Evolutionary conservation across 2,329 filamentous ascomycete species (phyloP), one percentile per base, ranked within the genome.

Genomic region (Atkinsonella texensis): DNA sequence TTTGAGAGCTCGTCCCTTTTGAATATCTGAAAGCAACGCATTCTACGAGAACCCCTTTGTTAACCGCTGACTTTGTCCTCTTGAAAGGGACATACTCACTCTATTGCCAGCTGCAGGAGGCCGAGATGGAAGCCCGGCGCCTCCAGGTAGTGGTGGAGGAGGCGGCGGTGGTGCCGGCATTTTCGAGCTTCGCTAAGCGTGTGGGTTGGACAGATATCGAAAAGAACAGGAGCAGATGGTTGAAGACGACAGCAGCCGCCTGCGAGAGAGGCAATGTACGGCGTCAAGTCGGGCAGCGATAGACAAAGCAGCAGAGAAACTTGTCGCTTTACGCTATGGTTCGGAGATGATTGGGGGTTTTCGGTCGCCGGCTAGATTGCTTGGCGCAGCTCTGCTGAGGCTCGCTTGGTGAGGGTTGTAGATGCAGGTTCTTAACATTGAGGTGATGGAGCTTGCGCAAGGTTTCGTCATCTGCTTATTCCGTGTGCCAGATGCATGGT

Each of bases 21-120:
- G 73, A 60, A 98, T 98, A 68, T 97, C 91, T 62, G 81, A 78
- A 44, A 97, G 79, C 38, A 98, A 76, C 51, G 91, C 90, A 60
- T 85, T 85, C 91, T 97, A 46, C 60, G 4, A 17, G 44, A 23
- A 53, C 18, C 23, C 50, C 57, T 61, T 52, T 15, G 18, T 43
- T 18, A 54, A 32, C 12, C 44, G 20, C 13, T 31, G 13, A 13
- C 13, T 10, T 23, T 15, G 47, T 17, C 32, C 2, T 4, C 23
- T 18, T 5, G n/a, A 20, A 3, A 18, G 13, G 33, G 52, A 40
- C n/a, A 52, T 10, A 73, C 81, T 62, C 76, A 89, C 86, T 70
- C 86, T 75, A 59, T 79, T 78, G 18, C 70, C 73, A 56, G 70
- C 74, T 51, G 68, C 72, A 53, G 76, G 70, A 38, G 83, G 80